These are phyloP conservation scores for Curvularia sp. DNA, from an alignment of 2,329 filamentous ascomycete genomes.

Conservation along the genomic window DNA sequence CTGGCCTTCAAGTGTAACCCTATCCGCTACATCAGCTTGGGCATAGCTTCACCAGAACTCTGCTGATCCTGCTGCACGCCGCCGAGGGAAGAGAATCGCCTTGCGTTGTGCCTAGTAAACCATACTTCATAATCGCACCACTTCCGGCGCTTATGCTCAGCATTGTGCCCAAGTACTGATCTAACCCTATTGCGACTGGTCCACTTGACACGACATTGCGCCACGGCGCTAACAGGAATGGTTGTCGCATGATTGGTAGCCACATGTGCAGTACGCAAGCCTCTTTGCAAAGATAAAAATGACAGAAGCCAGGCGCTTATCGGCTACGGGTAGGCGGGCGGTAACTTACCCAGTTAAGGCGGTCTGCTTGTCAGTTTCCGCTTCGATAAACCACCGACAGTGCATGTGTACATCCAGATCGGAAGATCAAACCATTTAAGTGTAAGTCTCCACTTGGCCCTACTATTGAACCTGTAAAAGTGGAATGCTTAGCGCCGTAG, in stretches of 20 bases:
- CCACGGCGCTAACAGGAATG: neutral
- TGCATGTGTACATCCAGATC: neutral
- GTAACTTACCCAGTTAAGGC: neutral
- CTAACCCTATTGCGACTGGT: neutral
- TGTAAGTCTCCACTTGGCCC: neutral
- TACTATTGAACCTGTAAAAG: neutral
- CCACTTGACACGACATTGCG: neutral
- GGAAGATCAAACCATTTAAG: neutral
- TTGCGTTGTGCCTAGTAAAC: neutral
- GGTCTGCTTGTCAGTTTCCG: neutral
- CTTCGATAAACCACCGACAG: neutral
- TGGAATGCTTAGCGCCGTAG: neutral
- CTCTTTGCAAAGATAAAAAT: neutral
- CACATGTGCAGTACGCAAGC: too few relatives aligned
- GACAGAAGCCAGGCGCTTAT: neutral
- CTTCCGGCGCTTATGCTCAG: neutral
- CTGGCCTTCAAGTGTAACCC: constrained; percentile 12
- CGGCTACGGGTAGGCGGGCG: neutral
- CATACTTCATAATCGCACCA: neutral
- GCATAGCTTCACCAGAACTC: neutral
- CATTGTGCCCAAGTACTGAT: neutral
- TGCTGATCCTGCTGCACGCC: neutral
- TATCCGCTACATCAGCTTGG: neutral
- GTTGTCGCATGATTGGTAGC: neutral
- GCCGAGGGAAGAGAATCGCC: neutral